phyloP scores from a whole-genome alignment of 2,329 filamentous ascomycete genomes.

The Ascocoryne sarcoides region DNA sequence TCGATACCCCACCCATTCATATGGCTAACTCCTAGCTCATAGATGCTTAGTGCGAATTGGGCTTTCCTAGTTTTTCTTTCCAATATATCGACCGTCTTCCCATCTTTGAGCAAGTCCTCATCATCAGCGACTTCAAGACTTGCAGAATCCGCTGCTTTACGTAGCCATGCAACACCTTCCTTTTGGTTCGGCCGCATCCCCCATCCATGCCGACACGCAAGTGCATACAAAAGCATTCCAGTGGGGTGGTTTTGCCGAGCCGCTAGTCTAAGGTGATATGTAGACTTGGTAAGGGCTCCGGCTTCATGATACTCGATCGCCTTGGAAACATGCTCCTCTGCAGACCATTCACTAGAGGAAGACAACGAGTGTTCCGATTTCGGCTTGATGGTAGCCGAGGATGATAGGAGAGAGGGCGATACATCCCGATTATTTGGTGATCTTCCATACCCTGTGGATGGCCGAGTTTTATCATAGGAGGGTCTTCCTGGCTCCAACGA shows the following conservation, averaged over 20 bases:
- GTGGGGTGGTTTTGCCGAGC: slow-evolving; percentile 80
- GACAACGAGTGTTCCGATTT: slow-evolving; percentile 42
- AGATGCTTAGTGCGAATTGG: slow-evolving; percentile 91
- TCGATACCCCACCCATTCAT: slow-evolving; percentile 98
- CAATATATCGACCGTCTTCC: slow-evolving; percentile 53
- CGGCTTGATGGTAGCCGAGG: slow-evolving; percentile 29
- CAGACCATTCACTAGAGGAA: slow-evolving; percentile 58
- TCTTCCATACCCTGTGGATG: slow-evolving; percentile 43
- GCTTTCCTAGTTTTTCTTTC: slow-evolving; percentile 79
- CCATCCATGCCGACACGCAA: slow-evolving; percentile 95
- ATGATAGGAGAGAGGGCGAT: slow-evolving; percentile 20
- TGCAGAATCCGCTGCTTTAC: slow-evolving; percentile 80
- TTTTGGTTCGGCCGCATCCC: slow-evolving; percentile 87
- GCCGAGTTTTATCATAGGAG: slow-evolving; percentile 36
- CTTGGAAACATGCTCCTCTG: slow-evolving; percentile 83
- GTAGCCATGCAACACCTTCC: slow-evolving; percentile 86
- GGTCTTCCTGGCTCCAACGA: slow-evolving; percentile 43
- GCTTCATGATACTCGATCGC: slow-evolving; percentile 85
- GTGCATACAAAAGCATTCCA: slow-evolving; percentile 89
- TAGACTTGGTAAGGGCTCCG: slow-evolving; percentile 83
- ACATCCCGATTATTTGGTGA: slow-evolving; percentile 33
- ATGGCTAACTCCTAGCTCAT: slow-evolving; percentile 91
- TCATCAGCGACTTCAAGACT: slow-evolving; percentile 77
- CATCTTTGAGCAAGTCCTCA: slow-evolving; percentile 55
- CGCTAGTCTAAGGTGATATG: slow-evolving; percentile 87